phyloP scores from a whole-genome alignment of 192 early-diverging fungal species.

The Linnemannia zychae region DNA sequence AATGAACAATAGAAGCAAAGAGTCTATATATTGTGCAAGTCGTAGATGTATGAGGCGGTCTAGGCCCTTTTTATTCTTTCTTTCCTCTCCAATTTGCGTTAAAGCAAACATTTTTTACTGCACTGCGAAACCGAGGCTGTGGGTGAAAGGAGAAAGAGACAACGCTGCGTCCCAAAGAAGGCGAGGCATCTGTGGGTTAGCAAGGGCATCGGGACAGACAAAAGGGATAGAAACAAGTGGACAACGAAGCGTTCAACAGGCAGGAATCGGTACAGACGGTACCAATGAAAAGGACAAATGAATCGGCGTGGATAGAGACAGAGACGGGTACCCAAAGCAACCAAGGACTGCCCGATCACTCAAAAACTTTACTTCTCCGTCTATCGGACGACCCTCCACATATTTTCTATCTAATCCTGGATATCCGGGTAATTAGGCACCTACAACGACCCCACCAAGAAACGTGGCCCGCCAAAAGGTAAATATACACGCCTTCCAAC shows the following conservation, averaged over 20 bases:
- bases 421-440: conserved; percentile 39
- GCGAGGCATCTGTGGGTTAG: too few relatives aligned
- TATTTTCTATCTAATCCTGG: not conserved
- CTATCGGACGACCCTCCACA: not conserved
- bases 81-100: not conserved
- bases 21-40: not conserved
- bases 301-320: too few relatives aligned
- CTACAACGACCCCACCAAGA: conserved; percentile 64
- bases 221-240: too few relatives aligned
- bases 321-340: too few relatives aligned
- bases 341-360: not conserved
- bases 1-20: not conserved
- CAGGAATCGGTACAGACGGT: too few relatives aligned
- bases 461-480: conserved; percentile 67
- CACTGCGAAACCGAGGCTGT: not conserved
- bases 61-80: not conserved
- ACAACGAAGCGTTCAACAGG: too few relatives aligned
- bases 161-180: too few relatives aligned
- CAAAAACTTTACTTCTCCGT: not conserved
- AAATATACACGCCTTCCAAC: not conserved
- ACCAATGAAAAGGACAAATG: too few relatives aligned
- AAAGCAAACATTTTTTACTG: conserved; percentile 3
- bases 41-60: not conserved
- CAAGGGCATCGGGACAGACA: too few relatives aligned
- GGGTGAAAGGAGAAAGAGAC: too few relatives aligned